phyloP scores from a whole-genome alignment of 2,329 filamentous ascomycete species.

The Raffaelea ambrosiae region DNA sequence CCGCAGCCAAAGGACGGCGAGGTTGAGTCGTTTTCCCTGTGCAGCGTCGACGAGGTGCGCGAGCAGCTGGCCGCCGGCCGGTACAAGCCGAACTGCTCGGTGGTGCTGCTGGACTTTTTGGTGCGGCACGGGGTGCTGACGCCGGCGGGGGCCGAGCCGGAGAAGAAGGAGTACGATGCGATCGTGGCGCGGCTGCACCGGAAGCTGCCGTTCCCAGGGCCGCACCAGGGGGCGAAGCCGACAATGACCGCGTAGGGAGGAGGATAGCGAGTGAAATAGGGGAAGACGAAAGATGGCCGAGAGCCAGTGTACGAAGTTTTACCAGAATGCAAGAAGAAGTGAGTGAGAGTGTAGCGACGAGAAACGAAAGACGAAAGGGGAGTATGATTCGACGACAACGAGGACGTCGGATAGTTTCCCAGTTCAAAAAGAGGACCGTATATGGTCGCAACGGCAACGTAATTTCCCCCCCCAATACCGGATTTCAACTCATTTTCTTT shows the following conservation, averaged over 20 bases:
- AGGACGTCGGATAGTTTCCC: too few relatives aligned
- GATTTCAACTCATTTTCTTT: too few relatives aligned
- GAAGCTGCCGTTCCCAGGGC: slow-evolving; percentile 69
- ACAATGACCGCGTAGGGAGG: too few relatives aligned
- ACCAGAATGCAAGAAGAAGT: neutral
- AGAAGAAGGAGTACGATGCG: slow-evolving; percentile 74
- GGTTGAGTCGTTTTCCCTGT: slow-evolving; percentile 75
- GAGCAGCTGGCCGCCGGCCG: slow-evolving; percentile 59
- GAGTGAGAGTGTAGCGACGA: too few relatives aligned
- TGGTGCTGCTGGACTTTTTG: slow-evolving; percentile 84
- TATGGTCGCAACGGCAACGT: too few relatives aligned
- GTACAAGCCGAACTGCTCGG: slow-evolving; percentile 89
- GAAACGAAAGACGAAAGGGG: too few relatives aligned
- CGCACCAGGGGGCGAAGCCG: slow-evolving; percentile 30
- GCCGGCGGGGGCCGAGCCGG: too few relatives aligned
- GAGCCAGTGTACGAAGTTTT: too few relatives aligned
- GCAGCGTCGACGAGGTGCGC: slow-evolving; percentile 63
- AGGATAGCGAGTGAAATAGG: neutral
- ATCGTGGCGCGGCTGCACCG: slow-evolving; percentile 71
- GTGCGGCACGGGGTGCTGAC: slow-evolving; percentile 76
- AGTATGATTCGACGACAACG: too few relatives aligned
- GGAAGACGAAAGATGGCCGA: neutral
- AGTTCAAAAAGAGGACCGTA: too few relatives aligned
- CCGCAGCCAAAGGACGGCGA: slow-evolving; percentile 80
- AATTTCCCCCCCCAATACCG: too few relatives aligned